Evolutionary conservation across 1,284 basidiomycete species (phyloP).

Genomic region (Trametes polyzona): DNA sequence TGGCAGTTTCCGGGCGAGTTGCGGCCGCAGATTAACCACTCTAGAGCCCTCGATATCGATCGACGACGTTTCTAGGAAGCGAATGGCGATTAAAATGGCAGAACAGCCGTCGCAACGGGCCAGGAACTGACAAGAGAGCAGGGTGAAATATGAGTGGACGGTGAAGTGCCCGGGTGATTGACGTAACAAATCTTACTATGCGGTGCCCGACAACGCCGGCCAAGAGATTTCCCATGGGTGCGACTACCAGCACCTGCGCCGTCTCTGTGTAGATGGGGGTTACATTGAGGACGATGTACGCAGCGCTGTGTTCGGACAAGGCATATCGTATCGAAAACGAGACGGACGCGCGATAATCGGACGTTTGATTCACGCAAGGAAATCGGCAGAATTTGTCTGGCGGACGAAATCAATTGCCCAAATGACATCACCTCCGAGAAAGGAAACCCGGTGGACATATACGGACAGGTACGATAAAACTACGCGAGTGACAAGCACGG

Average conservation of each 20-base stretch:
- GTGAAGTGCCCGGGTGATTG: neutral
- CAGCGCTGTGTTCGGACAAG: neutral
- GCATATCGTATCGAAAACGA: neutral
- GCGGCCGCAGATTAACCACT: no score
- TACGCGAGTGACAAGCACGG: neutral
- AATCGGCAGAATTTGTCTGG: no score
- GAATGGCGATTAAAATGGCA: no score
- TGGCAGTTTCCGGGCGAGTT: no score
- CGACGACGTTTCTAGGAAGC: neutral
- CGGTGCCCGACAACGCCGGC: neutral
- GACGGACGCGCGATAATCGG: neutral
- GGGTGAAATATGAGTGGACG: neutral
- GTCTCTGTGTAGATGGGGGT: no score
- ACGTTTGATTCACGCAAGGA: neutral
- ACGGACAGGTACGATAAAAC: neutral
- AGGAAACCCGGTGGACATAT: neutral
- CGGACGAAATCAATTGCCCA: no score
- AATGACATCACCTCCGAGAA: neutral
- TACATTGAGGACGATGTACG: no score
- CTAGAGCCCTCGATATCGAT: no score
- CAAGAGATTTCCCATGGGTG: neutral
- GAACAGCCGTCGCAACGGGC: neutral
- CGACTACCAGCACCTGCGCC: no score
- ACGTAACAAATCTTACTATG: constrained; percentile 3
- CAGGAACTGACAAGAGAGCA: neutral